Base-by-base conservation (phyloP, 495 filamentous ascomycete species). In the Podospora fimiseda region DNA sequence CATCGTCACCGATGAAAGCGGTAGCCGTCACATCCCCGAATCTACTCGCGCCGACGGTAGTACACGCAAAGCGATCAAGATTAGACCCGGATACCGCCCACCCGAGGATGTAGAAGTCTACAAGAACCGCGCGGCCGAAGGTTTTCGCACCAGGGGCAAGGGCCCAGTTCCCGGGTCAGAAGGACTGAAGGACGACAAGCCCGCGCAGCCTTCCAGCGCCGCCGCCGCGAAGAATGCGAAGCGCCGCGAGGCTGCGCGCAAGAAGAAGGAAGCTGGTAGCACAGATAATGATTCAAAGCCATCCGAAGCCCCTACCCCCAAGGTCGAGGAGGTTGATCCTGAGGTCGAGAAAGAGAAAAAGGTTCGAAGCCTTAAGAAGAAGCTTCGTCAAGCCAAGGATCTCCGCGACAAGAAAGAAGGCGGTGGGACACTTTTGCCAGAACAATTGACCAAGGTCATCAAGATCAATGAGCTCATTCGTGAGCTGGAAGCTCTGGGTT, bases 51-150 rank as follows among this genome's bases (percentile, higher is more conserved):
- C 94, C 6, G 94, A 99, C 60, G 94, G 94, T 48, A 88, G 87
- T 16, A 87, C 84, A 14, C 78, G 94, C 24, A 90, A 87, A 60
- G 94, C 96, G 62, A 97, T 96, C 50, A 87, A 87, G 57, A 87
- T 99, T 39, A 82, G 89, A 2, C 91, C 92, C 11, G 94, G 94
- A 43, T 99, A 97, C 70, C 81, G 81, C 30, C 94, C 94, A 0
- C 92, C 93, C 2, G 94, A 99, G 68, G 94, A 99, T 69, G 87
- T 96, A 52, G 89, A 96, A 63, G 74, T 95, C 33, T 99, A 97
- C 79, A 93, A 88, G 76, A 97, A 95, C 71, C 83, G 87, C 39
- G 87, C 84, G 4, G 91, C 91, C 20, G 87, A 92, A 58, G 83
- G 80, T 37, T 95, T 88, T 76, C 92, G 89, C 69, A 90, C 76